Percentiles rank a stretch among this genome's conserved stretches.
phyloP scores from a whole-genome alignment of 148 eudicot species.

The Selenicereus undatus region DNA sequence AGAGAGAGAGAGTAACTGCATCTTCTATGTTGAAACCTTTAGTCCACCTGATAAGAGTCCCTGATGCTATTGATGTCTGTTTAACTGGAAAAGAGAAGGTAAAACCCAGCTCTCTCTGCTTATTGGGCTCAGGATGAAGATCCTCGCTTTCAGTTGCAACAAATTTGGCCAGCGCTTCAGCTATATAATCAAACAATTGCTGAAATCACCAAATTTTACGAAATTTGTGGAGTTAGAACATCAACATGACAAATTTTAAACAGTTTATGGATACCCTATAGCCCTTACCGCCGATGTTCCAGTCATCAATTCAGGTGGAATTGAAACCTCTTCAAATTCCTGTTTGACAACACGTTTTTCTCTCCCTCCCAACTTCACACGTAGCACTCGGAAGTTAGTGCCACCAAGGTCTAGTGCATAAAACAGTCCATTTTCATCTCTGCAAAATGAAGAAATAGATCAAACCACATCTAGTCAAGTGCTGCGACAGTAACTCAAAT shows the following conservation, averaged over 20 bases:
- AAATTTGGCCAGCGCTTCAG: slow-evolving; percentile 79
- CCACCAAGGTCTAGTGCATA: slow-evolving; percentile 99
- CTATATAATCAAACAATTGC: slow-evolving; percentile 86
- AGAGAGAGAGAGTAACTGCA: slow-evolving; percentile 42
- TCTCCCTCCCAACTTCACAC: slow-evolving; percentile 84
- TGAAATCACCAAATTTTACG: slow-evolving; percentile 37
- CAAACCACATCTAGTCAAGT: slow-evolving; percentile 7
- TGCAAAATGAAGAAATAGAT: slow-evolving; percentile 25
- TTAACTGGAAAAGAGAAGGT: slow-evolving; percentile 97
- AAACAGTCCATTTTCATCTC: slow-evolving; percentile 80
- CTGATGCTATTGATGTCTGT: slow-evolving; percentile 77
- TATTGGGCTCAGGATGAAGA: slow-evolving; percentile 63
- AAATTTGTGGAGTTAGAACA: slow-evolving; percentile 19
- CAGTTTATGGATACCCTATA: neutral
- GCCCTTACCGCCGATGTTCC: slow-evolving; percentile 77
- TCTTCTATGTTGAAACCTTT: slow-evolving; percentile 86
- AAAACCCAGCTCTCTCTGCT: slow-evolving; percentile 92
- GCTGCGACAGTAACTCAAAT: no score
- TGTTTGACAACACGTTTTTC: slow-evolving; percentile 54
- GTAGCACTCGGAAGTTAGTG: slow-evolving; percentile 91
- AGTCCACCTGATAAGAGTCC: slow-evolving; percentile 87
- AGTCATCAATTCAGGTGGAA: slow-evolving; percentile 83
- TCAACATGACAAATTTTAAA: neutral
- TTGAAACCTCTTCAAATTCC: slow-evolving; percentile 75
- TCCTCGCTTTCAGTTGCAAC: slow-evolving; percentile 83